phyloP scores from a whole-genome alignment of 345 rosid genomes.

The Noccaea bulbosa region DNA sequence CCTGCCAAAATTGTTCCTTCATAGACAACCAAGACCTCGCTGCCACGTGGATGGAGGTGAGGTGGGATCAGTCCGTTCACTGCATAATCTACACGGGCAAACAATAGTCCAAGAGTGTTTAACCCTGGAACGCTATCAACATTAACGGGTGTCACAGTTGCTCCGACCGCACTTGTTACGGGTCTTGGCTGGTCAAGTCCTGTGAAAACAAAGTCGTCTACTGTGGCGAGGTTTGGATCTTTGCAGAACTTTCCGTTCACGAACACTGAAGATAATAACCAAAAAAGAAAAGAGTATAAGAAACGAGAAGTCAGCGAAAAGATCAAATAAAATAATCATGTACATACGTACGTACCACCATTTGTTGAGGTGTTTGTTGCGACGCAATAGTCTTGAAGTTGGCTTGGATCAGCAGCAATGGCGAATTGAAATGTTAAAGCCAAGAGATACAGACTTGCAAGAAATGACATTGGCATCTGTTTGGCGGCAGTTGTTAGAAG shows the following conservation, averaged over 20 bases:
- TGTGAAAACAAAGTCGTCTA: conserved; percentile 21
- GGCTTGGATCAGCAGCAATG: conserved; percentile 16
- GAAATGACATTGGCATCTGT: conserved; percentile 11
- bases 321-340: neutral
- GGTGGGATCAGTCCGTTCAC: conserved; percentile 24
- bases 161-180: neutral
- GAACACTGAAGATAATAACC: conserved; percentile 20
- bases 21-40: conserved; percentile 19
- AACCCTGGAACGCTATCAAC: conserved; percentile 2
- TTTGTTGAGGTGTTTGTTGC: neutral
- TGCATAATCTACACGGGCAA: conserved; percentile 21
- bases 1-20: conserved; percentile 23
- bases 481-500: too few relatives aligned
- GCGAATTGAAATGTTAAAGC: conserved; percentile 16
- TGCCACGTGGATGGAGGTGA: conserved; percentile 44
- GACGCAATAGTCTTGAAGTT: conserved; percentile 12
- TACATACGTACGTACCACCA: conserved; percentile 14
- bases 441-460: neutral
- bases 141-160: neutral
- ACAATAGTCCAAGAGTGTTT: conserved; percentile 32
- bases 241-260: conserved; percentile 38
- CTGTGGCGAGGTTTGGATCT: conserved; percentile 7
- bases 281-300: neutral
- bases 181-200: neutral
- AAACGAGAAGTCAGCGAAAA: neutral